Evolutionary conservation across 352 stramenopile species (phyloP), one percentile per base, ranked within the genome.

Genomic region (Phytopythium helicoides): DNA sequence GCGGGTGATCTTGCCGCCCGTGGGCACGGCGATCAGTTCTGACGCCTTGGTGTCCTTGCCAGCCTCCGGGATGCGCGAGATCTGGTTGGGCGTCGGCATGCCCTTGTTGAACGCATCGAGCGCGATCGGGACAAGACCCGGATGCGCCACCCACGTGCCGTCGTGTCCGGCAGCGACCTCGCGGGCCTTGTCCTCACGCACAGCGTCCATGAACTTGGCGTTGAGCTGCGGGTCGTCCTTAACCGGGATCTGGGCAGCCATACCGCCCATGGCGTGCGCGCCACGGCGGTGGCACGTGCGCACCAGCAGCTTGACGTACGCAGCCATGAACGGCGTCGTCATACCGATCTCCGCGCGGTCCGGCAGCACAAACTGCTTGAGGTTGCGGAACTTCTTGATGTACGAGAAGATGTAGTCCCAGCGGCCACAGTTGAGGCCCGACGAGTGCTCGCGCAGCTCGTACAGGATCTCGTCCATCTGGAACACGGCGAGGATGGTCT

Each of bases 371-470:
- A 95, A 97, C 68, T 94, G 74, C n/a, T 60, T 36, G 64, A 97
- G 89, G 63, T 89, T 88, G 62, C 93, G 92, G 45, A 98, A 85
- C 71, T 96, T 95, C 73, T 98, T 98, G 63, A 98, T 98, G 74
- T 97, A 98, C 31, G 87, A 97, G 68, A 98, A 98, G 39, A 98
- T 94, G 66, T 98, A 98, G 75, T 98, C 95, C 94, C 94, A 99
- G 48, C 95, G 89, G 25, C 96, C 96, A 60, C 94, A 98, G 73
- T 99, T 99, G 37, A 99, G 76, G n/a, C 95, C 96, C 25, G 94
- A 81, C 37, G 89, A 98, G 79, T 99, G 95, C 53, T 98, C 81
- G 33, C 89, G 86, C 44, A 99, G 75, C 68, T 98, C 94, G 66
- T 98, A 98, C 40, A 98, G 73, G 50, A 94, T 92, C 55, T 98